Base-by-base conservation (phyloP, 2,329 filamentous ascomycete species). In the Polychaeton citri region DNA sequence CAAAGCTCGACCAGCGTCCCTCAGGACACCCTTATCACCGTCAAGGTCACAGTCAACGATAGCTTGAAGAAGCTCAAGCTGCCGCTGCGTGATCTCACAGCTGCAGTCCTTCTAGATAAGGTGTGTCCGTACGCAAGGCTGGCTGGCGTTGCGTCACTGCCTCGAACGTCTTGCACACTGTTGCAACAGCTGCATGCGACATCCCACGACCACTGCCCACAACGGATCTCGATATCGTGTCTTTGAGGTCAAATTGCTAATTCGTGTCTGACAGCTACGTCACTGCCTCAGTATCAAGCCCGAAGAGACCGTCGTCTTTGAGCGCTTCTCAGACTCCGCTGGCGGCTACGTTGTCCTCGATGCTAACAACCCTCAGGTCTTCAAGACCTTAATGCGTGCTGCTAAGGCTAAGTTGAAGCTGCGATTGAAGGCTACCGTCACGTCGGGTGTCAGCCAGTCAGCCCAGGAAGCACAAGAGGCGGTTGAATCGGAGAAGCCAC, bases 391-490 rank as follows among this genome's bases (percentile, higher is more conserved):
- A 30, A 88, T 90, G 58, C 81, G 90, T 52, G 90, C 90, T 47
- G 90, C 90, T 45, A 98, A 95, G 68, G 90, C 90, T 24, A 98
- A 98, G 71, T 77, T 87, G 46, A 98, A 96, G 77, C 78, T 98
- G 49, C 87, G 90, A 61, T 74, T 98, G 40, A 83, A 53, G 45
- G 55, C 53, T 4, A 55, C 55, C n/a, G 50, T 56, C 32, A 47
- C 47, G 5, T 47, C 52, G 9, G 38, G 37, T 21, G 26, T 31
- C 21, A 32, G 43, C 9, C 41, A 46, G 37, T 38, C 41, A 34
- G 34, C 34, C 6, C 30, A 13, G 17, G 13, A 38, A 13, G 13
- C 30, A 16, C 32, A 39, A 18, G 38, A 42, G n/a, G 15, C 35
- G 2, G 32, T 21, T 21, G 21, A 34, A 13, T 18, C 16, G 5